A percentile compares a stretch with the other conserved stretches of the same genome.
phyloP scores from a whole-genome alignment of 306 rosid species.

The Hippophae tibetana region DNA sequence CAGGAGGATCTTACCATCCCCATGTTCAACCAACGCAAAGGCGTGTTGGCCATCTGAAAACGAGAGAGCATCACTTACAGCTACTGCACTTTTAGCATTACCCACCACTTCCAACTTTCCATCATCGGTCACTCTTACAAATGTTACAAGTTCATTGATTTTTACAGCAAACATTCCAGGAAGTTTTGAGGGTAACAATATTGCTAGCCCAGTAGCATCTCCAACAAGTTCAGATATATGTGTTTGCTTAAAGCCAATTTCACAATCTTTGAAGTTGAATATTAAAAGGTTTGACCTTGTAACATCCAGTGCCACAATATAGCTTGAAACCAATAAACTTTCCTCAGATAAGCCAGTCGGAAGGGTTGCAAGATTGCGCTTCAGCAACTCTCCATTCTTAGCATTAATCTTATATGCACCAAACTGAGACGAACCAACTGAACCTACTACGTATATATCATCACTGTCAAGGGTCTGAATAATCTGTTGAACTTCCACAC shows the following conservation, averaged over 20 bases:
- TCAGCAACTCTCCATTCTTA: conserved; percentile 69
- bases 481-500: conserved; percentile 67
- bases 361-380: conserved; percentile 37
- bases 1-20: conserved; percentile 48
- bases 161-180: conserved; percentile 58
- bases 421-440: conserved; percentile 54
- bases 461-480: conserved; percentile 50
- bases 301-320: conserved; percentile 62
- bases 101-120: conserved; percentile 63
- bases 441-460: conserved; percentile 51
- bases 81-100: conserved; percentile 43
- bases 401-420: conserved; percentile 47
- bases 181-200: conserved; percentile 59
- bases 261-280: conserved; percentile 49
- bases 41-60: conserved; percentile 67
- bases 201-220: conserved; percentile 45
- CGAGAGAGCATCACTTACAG: conserved; percentile 60
- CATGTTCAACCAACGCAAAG: conserved; percentile 63
- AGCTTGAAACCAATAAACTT: conserved; percentile 48
- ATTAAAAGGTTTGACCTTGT: conserved; percentile 49
- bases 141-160: conserved; percentile 29
- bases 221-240: conserved; percentile 42
- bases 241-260: conserved; percentile 42
- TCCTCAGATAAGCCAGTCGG: conserved; percentile 66
- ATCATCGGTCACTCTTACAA: conserved; percentile 53